Base-by-base conservation (phyloP, 306 rosid species). In the Citrullus colocynthis region DNA sequence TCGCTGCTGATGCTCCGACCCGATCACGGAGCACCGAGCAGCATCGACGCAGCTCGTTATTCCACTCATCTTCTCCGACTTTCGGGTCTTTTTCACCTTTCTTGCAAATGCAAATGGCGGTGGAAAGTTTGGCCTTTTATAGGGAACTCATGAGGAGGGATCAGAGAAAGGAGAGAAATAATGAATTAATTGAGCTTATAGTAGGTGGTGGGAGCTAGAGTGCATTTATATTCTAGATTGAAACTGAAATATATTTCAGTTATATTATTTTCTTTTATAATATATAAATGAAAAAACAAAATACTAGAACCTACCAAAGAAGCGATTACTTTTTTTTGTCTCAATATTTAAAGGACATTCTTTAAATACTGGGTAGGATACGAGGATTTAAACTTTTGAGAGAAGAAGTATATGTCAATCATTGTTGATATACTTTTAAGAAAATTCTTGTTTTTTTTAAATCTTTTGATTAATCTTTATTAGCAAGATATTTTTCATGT, bases 201-300 rank as follows among this genome's bases (percentile, higher is more conserved):
- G 75, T 54, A 36, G 55, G 59, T 82, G 76, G 76, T 79, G 44
- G 81, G 58, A 71, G 37, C 28, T 12, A 45, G 78, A 70, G 0
- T 44, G 49, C 57, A 80, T 32, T 69, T 59, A 41, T 71, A 55
- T 14, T 49, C 6, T 63, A 34, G 5, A 48, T 79, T 44, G 83
- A 83, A 80, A 83, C 80, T 34, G 84, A 80, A 48, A 4, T 56
- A 71, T 63, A 32, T 73, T 73, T 56, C 7, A 48, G 37, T 48
- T 24, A n/a, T 13, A 70, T 44, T 13, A 45, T 10, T 17, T 24
- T 70, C 18, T 1, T 51, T 49, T 49, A 4, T 49, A 12, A 49
- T 49, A 10, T 10, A 45, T 49, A 44, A 0, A 0, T 34, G 3
- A 34, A 34, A 34, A 34, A 34, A 24, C 0, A 24, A 24, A 24